Evolutionary conservation across 805 yeast genomes (phyloP).

Genomic region (Cyberlindnera euphorbiiphila): DNA sequence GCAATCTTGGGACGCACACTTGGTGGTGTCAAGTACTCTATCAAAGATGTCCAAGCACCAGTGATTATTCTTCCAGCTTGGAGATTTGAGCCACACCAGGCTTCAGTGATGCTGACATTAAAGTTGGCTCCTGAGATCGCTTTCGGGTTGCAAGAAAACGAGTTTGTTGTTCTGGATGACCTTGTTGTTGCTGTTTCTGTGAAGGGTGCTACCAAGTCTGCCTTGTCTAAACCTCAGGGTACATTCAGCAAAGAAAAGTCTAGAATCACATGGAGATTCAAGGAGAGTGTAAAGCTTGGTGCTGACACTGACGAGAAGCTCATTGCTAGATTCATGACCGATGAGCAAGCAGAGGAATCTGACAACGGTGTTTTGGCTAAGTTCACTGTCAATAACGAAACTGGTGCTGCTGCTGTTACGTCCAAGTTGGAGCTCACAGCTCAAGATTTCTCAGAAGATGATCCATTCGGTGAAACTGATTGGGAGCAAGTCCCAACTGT

Average conservation of each 20-base stretch:
- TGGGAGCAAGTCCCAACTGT: conserved; percentile 34
- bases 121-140: conserved; percentile 48
- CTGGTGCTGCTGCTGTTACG: conserved; percentile 42
- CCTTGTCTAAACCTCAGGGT: conserved; percentile 89
- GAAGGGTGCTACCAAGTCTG: conserved; percentile 61
- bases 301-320: conserved; percentile 54
- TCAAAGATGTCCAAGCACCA: conserved; percentile 55
- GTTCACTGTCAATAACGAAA: conserved; percentile 44
- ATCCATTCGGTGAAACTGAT: conserved; percentile 36
- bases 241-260: conserved; percentile 82
- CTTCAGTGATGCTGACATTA: conserved; percentile 76
- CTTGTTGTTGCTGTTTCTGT: conserved; percentile 49
- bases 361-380: conserved; percentile 70
- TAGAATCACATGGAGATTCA: conserved; percentile 82
- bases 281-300: conserved; percentile 36
- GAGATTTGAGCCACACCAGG: conserved; percentile 83
- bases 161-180: conserved; percentile 36
- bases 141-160: conserved; percentile 32
- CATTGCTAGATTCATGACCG: conserved; percentile 83
- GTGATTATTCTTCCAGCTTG: conserved; percentile 75
- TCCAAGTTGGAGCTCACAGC: conserved; percentile 38
- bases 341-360: conserved; percentile 65
- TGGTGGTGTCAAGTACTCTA: conserved; percentile 77
- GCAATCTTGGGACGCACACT: conserved; percentile 60
- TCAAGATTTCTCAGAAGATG: conserved; percentile 34